phyloP scores from a whole-genome alignment of 2,329 filamentous ascomycete species.

The Fusarium palustre region DNA sequence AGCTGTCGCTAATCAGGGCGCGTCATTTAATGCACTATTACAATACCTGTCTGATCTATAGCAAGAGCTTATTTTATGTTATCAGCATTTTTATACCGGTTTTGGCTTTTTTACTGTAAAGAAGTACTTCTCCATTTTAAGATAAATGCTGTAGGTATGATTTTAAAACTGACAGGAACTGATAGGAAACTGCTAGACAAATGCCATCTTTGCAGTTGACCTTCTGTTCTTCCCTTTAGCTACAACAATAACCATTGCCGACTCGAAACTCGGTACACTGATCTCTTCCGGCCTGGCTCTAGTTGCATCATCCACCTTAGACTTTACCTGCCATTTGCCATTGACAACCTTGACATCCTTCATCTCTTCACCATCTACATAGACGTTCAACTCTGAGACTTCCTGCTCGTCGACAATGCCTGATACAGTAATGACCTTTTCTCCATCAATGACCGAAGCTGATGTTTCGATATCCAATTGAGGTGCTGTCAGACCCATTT shows the following conservation, averaged over 20 bases:
- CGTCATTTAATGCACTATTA: too few species aligned
- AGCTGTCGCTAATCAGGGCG: too few species aligned
- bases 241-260: not conserved
- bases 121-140: too few species aligned
- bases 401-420: not conserved
- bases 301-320: rapidly evolving
- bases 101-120: too few species aligned
- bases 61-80: too few species aligned
- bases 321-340: not conserved
- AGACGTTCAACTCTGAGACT: not conserved
- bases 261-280: not conserved
- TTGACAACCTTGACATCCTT: not conserved
- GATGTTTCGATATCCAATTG: not conserved
- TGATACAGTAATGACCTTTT: rapidly evolving
- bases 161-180: too few species aligned
- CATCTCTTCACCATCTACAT: not conserved
- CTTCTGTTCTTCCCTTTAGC: not conserved
- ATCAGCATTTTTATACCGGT: too few species aligned
- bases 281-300: not conserved
- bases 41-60: too few species aligned
- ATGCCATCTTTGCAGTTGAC: not conserved
- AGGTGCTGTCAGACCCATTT: not conserved
- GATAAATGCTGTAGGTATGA: too few species aligned
- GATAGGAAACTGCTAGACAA: not conserved
- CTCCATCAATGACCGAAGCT: not conserved